Evolutionary conservation across 2,329 filamentous ascomycete species (phyloP).

Genomic region (Colletotrichum sp.): DNA sequence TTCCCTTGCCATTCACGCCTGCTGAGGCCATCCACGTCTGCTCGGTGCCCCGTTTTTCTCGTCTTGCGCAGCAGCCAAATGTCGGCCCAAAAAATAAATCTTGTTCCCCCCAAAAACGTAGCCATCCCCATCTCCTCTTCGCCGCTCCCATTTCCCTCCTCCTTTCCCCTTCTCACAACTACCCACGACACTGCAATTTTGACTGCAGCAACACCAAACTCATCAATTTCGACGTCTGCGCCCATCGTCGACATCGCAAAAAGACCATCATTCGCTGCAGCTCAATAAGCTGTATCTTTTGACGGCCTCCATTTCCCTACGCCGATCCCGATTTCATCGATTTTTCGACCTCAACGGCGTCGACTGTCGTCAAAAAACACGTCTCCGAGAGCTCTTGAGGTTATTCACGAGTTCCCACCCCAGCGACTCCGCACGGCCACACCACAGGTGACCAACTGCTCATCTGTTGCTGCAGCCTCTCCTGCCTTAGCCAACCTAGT

Average conservation of each 20-base stretch:
- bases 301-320: constrained; percentile 24
- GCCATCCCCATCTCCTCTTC: constrained; percentile 52
- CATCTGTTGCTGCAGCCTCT: constrained; percentile 11
- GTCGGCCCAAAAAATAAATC: constrained; percentile 44
- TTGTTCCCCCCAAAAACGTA: constrained; percentile 53
- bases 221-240: constrained; percentile 45
- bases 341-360: constrained; percentile 24
- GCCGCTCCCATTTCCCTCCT: constrained; percentile 29
- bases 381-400: constrained; percentile 20
- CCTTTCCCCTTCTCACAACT: constrained; percentile 32
- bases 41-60: constrained; percentile 54
- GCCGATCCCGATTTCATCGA: constrained; percentile 24
- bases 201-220: constrained; percentile 33
- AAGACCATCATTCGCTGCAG: constrained; percentile 39
- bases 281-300: constrained; percentile 32
- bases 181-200: constrained; percentile 38
- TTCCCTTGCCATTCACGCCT: constrained; percentile 34
- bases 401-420: constrained; percentile 26
- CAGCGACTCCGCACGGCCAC: constrained; percentile 21
- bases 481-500: constrained; percentile 14
- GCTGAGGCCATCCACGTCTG: constrained; percentile 22
- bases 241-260: constrained; percentile 35
- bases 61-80: constrained; percentile 38
- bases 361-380: constrained; percentile 20
- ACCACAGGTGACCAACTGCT: constrained; percentile 20